A percentile compares a stretch with the other conserved stretches of the same genome.
Evolutionary conservation across 148 eudicot genomes (phyloP).

Genomic region (Suaeda aralocaspica): DNA sequence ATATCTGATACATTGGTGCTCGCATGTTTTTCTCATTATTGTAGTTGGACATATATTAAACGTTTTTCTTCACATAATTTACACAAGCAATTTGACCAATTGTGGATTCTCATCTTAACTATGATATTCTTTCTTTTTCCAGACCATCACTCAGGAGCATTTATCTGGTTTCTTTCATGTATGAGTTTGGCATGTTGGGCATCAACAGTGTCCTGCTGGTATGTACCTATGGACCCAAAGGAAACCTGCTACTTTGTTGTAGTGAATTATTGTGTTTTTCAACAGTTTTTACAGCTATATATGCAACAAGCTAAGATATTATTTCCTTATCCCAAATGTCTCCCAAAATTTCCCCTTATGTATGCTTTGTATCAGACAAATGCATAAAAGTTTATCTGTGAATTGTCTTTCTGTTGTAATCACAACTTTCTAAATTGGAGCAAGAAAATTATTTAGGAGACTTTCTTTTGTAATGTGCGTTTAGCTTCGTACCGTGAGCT

Average conservation of each 20-base stretch:
- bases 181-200: conserved; percentile 78
- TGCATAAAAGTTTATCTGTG: not conserved
- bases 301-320: too few relatives aligned
- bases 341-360: too few relatives aligned
- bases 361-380: not conserved
- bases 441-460: not conserved
- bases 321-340: too few relatives aligned
- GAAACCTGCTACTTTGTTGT: not conserved
- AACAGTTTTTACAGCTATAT: too few relatives aligned
- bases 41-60: not conserved
- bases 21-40: not conserved
- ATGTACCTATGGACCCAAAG: conserved; percentile 18
- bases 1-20: not conserved
- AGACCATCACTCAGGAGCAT: conserved; percentile 61
- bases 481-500: not conserved
- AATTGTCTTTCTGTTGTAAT: not conserved
- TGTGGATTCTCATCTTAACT: conserved; percentile 11
- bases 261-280: too few relatives aligned
- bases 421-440: too few relatives aligned
- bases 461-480: not conserved
- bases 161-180: conserved; percentile 64
- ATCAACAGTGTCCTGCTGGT: conserved; percentile 71
- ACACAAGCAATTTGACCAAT: not conserved
- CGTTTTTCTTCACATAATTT: too few relatives aligned
- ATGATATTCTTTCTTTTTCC: conserved; percentile 16